Evolutionary conservation across 352 stramenopile genomes (phyloP).

Genomic region (Globisporangium recalcitrans): DNA sequence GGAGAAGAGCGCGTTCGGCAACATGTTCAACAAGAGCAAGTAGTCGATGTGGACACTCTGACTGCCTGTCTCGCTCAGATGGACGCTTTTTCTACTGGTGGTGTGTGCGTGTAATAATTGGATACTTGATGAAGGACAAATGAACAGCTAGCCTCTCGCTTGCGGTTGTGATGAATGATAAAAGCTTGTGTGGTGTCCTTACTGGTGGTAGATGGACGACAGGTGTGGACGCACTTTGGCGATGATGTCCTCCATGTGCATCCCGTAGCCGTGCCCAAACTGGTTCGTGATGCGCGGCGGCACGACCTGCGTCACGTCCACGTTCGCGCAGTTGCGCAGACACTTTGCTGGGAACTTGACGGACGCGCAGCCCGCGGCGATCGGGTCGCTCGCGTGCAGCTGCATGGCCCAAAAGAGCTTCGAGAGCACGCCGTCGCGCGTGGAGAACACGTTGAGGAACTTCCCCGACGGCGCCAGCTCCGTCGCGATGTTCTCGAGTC

Average conservation of each 20-base stretch:
- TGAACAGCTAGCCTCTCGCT: too few species aligned
- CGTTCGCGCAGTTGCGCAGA: conserved; percentile 32
- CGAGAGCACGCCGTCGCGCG: conserved; percentile 60
- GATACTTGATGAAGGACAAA: neutral
- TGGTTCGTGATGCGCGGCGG: conserved; percentile 51
- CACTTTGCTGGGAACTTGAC: conserved; percentile 15
- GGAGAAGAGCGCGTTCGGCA: conserved; percentile 56
- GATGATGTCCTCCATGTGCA: conserved; percentile 62
- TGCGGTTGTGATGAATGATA: neutral
- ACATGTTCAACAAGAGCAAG: conserved; percentile 37
- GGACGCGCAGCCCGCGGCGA: conserved; percentile 46
- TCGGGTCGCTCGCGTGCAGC: conserved; percentile 26
- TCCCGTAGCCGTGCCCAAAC: conserved; percentile 76
- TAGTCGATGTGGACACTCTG: neutral
- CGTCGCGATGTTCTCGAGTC: conserved; percentile 28
- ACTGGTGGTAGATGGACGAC: conserved; percentile 9
- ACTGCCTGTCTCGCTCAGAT: neutral
- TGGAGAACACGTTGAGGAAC: conserved; percentile 81
- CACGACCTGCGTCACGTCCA: conserved; percentile 71
- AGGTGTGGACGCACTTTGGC: conserved; percentile 45
- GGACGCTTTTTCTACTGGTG: neutral
- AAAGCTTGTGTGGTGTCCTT: neutral
- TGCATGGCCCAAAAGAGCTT: conserved; percentile 77
- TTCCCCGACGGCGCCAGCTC: conserved; percentile 36
- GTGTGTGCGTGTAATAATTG: neutral